Base-by-base conservation (phyloP, 2,329 filamentous ascomycete species). In the Westerdykella sp. region DNA sequence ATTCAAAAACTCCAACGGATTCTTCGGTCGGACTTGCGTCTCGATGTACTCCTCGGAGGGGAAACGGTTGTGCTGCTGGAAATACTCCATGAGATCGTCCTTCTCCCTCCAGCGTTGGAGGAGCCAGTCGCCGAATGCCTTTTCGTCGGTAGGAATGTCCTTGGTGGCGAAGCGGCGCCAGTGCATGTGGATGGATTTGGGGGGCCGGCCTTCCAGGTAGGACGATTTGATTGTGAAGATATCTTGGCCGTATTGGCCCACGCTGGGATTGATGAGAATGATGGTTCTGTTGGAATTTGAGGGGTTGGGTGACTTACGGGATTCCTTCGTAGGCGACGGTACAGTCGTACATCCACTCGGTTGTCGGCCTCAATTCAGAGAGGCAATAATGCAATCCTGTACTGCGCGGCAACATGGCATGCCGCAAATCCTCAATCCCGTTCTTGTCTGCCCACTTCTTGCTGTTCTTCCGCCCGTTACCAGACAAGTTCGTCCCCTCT, bases 321-420 rank as follows among this genome's bases (percentile, higher is more conserved):
- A 95, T 80, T 25, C 91, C 93, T 68, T 96, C 91, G 63, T 98
- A 98, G 12, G 87, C 90, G 43, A 98, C 81, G 0, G 93, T 97
- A 68, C 91, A 96, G 69, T 95, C 88, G 60, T 95, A 95, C 13
- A 95, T 74, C 62, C 85, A 94, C 4, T 91, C 85, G 0, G 93
- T 78, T 0, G 83, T 84, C 6, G 75, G 79, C 56, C 80, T 78
- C 10, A 95, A 73, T 67, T 94, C 84, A 46, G 81, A 81, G 30
- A 95, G 71, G 58, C 85, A 91, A 59, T 87, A 94, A 50, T 79
- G 84, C 49, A 86, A 79, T 37, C 88, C 88, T 0, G 87, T 93
- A 62, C 84, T 89, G 36, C 88, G 77, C 1, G 88, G 88, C 1
- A 95, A 71, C 56, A 95, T 73, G 38, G 80, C 61, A 60, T 95